phyloP scores from a whole-genome alignment of 2,329 filamentous ascomycete genomes.

The Diatrype stigma region DNA sequence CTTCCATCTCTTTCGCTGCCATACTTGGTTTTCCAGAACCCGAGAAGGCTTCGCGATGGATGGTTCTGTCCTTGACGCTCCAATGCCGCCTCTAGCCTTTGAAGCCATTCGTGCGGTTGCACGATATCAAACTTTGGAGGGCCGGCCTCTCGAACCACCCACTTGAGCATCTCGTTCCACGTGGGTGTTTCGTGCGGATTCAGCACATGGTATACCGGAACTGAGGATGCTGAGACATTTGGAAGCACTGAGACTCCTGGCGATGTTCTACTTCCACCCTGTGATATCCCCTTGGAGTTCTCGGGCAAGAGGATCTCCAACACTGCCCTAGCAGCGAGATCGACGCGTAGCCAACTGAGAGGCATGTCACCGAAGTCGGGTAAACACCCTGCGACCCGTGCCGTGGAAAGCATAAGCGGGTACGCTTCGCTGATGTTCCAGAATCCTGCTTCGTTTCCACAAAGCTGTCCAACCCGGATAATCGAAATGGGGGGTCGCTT shows the following conservation, averaged over 20 bases:
- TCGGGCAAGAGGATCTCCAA: conserved; percentile 29
- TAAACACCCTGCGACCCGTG: conserved; percentile 32
- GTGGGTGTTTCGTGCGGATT: conserved; percentile 39
- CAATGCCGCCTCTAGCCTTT: conserved; percentile 30
- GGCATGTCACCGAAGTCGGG: conserved; percentile 33
- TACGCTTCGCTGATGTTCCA: conserved; percentile 48
- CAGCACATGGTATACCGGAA: conserved; percentile 42
- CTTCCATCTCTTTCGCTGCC: neutral
- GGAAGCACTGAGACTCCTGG: too few species aligned
- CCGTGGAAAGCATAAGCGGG: conserved; percentile 42
- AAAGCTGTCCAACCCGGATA: conserved; percentile 43
- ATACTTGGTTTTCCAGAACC: neutral
- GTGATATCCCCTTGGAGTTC: conserved; percentile 15
- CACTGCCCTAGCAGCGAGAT: conserved; percentile 38
- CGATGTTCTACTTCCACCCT: conserved; percentile 22
- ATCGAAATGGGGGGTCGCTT: conserved; percentile 31
- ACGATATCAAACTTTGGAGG: conserved; percentile 34
- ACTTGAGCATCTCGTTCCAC: conserved; percentile 43
- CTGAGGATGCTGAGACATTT: too few species aligned
- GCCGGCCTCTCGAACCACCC: conserved; percentile 28
- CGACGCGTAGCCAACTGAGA: conserved; percentile 43
- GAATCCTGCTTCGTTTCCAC: conserved; percentile 34
- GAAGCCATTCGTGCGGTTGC: conserved; percentile 35
- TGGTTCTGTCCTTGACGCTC: conserved; percentile 1
- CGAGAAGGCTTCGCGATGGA: neutral